These are phyloP conservation scores for Coemansia erecta DNA, from an alignment of 192 early-diverging fungal genomes.

Conservation along the genomic window DNA sequence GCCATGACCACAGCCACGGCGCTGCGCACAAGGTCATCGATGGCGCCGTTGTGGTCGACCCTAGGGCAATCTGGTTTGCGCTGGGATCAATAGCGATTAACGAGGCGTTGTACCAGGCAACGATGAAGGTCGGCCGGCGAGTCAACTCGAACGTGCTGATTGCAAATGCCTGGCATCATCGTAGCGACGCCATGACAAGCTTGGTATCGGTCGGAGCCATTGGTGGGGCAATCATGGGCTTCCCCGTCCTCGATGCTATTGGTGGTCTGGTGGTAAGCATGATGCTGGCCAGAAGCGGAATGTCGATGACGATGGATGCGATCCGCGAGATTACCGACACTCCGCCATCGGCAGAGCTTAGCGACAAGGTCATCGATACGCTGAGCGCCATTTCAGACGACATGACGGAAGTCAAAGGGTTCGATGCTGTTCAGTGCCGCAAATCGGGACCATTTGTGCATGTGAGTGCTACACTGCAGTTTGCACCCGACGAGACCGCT, in stretches of 20 bases:
- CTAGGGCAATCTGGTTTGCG: constrained; percentile 72
- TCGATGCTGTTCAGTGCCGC: constrained; percentile 32
- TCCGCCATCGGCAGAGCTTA: constrained; percentile 28
- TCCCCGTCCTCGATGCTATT: constrained; percentile 70
- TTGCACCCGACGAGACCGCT: constrained; percentile 25
- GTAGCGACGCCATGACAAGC: constrained; percentile 71
- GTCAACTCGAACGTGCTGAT: constrained; percentile 69
- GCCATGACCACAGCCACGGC: constrained; percentile 27
- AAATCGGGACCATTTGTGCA: constrained; percentile 48
- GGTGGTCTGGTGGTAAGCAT: constrained; percentile 73
- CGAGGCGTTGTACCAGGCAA: constrained; percentile 72
- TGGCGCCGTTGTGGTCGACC: constrained; percentile 48
- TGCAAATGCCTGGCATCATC: constrained; percentile 89
- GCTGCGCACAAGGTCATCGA: constrained; percentile 27
- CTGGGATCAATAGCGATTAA: constrained; percentile 67
- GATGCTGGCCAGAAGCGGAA: constrained; percentile 66
- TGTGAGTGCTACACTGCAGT: constrained; percentile 19
- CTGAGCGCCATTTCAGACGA: constrained; percentile 12
- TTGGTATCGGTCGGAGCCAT: constrained; percentile 73
- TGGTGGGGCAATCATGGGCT: constrained; percentile 67
- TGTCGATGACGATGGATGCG: constrained; percentile 54
- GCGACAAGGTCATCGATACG: constrained; percentile 21
- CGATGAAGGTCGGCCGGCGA: constrained; percentile 61
- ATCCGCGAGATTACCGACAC: constrained; percentile 57
- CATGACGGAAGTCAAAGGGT: constrained; percentile 8